Conservation (phyloP, 2,329 filamentous ascomycete species). For the Neospermospora avenae region DNA sequence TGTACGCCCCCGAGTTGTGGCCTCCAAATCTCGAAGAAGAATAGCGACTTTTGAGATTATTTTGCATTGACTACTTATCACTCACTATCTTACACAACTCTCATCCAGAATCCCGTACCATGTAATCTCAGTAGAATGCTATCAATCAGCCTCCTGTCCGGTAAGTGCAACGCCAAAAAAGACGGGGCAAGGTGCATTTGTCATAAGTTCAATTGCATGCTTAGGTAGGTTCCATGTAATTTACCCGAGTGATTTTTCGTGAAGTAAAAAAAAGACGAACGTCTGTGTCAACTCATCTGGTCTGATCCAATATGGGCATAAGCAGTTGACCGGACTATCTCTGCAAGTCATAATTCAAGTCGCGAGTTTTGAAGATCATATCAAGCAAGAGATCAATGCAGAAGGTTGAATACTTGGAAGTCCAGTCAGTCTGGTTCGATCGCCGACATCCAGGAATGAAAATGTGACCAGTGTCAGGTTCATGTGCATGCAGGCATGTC, state of each 20-base stretch:
- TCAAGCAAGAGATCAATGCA: constrained; percentile 30
- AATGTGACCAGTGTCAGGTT: constrained; percentile 23
- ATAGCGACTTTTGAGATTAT: background rate
- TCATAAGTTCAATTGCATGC: constrained; percentile 6
- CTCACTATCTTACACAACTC: constrained; percentile 23
- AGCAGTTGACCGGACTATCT: constrained; percentile 1
- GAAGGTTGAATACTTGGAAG: constrained; percentile 13
- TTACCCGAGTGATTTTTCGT: background rate
- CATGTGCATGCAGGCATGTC: constrained; percentile 35
- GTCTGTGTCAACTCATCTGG: constrained; percentile 7
- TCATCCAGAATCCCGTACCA: constrained; percentile 1
- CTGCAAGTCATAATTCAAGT: constrained; percentile 26
- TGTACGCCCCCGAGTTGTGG: background rate
- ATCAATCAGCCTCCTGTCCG: constrained; percentile 4
- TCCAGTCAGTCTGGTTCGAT: constrained; percentile 7
- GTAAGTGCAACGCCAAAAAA: constrained; percentile 10
- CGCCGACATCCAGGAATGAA: constrained; percentile 23
- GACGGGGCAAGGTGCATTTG: background rate
- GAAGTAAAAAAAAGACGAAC: background rate
- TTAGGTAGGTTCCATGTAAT: constrained; percentile 1
- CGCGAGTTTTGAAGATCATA: constrained; percentile 23
- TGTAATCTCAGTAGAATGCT: background rate
- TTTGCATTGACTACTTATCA: constrained; percentile 13
- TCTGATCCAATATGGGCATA: background rate
- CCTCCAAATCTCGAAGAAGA: background rate